These are phyloP conservation scores for Tremella fuciformis DNA, from an alignment of 768 basidiomycete species.

Conservation along the genomic window DNA sequence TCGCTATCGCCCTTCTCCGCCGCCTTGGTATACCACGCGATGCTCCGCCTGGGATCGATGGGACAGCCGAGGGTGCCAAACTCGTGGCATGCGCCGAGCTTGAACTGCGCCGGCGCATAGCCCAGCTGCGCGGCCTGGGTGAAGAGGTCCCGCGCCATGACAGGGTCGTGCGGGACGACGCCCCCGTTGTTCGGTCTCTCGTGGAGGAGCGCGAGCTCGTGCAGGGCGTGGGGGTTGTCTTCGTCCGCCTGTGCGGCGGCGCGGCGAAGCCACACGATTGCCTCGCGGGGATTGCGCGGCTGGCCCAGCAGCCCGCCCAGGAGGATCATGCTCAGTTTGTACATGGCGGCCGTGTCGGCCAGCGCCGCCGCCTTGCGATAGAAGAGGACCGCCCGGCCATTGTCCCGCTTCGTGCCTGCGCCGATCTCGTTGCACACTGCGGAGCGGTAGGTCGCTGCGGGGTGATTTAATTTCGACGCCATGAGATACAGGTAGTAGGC, in stretches of 20 bases:
- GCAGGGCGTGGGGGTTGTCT: conserved; percentile 94
- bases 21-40: conserved; percentile 98
- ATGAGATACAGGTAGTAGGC: conserved; percentile 96
- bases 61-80: conserved; percentile 84
- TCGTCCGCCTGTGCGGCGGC: conserved; percentile 97
- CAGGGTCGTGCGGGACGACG: conserved; percentile 73
- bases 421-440: conserved; percentile 99
- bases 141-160: conserved; percentile 77
- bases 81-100: conserved; percentile 92
- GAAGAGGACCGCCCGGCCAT: conserved; percentile 83
- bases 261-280: conserved; percentile 86
- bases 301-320: conserved; percentile 80
- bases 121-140: conserved; percentile 89
- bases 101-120: conserved; percentile 90
- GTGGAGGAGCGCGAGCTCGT: conserved; percentile 71
- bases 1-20: conserved; percentile 94
- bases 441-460: conserved; percentile 90
- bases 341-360: conserved; percentile 98
- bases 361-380: conserved; percentile 95
- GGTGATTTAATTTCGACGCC: conserved; percentile 94
- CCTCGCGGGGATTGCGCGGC: conserved; percentile 81
- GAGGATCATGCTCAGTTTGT: conserved; percentile 98
- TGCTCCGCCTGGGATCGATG: conserved; percentile 86
- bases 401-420: conserved; percentile 87
- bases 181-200: conserved; percentile 55